Percentiles rank a stretch among this genome's conserved stretches.
These are phyloP conservation scores for Amorphotheca resinae DNA, from an alignment of 495 filamentous ascomycete genomes.

Conservation along the genomic window DNA sequence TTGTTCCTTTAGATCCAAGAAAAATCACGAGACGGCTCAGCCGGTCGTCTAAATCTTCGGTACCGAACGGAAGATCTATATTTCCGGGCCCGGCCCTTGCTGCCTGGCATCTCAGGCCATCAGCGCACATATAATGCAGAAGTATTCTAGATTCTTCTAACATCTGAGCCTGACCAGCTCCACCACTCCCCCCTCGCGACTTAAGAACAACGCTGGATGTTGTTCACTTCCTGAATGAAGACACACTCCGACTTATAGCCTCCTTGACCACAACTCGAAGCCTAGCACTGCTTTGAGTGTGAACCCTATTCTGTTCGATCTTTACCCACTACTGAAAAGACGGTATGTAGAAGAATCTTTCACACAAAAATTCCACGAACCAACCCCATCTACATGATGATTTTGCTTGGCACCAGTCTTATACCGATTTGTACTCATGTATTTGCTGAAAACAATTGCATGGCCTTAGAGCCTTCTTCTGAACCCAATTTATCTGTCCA, in stretches of 20 bases:
- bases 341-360: background rate
- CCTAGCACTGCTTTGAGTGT: background rate
- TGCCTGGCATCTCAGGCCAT: too few species aligned
- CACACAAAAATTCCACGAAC: background rate
- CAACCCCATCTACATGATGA: slow-evolving; percentile 7
- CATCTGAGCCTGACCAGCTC: background rate
- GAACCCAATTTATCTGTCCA: slow-evolving; percentile 4
- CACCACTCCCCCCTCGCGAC: background rate
- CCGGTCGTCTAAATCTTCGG: too few species aligned
- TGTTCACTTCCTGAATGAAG: background rate
- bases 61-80: too few species aligned
- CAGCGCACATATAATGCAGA: too few species aligned
- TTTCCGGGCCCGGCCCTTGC: too few species aligned
- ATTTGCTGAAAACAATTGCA: slow-evolving; percentile 10
- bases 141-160: background rate
- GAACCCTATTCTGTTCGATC: too few species aligned
- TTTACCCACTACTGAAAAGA: background rate
- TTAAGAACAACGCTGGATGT: background rate
- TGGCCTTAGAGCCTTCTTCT: slow-evolving; percentile 17
- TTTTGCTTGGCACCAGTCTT: slow-evolving; percentile 18
- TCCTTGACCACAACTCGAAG: background rate
- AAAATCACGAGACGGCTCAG: too few species aligned
- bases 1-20: too few species aligned
- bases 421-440: slow-evolving; percentile 17
- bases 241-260: background rate